Percentiles rank a stretch among this genome's conserved stretches.
Conservation (phyloP, 169 alveolate genomes). For the Plasmodium gonderi region DNA sequence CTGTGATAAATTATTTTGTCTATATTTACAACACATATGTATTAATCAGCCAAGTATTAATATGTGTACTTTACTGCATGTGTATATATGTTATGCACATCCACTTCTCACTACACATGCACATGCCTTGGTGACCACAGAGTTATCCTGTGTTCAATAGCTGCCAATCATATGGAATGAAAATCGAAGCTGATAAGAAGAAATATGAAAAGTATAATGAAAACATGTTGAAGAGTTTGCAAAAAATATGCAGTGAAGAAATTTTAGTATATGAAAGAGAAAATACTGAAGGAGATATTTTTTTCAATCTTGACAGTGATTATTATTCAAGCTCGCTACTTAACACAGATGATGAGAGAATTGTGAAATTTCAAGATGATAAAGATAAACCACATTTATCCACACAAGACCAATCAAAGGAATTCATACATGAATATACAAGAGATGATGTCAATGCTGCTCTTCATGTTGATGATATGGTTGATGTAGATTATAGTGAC, state of each 20-base stretch:
- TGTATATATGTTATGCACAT: not conserved
- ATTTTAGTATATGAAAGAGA: constrained; percentile 24
- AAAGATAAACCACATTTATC: not conserved
- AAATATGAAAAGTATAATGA: constrained; percentile 37
- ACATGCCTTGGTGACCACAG: not conserved
- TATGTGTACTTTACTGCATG: not conserved
- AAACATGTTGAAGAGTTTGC: constrained; percentile 7
- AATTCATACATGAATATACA: not conserved
- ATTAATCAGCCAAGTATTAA: too few relatives aligned
- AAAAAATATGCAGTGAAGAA: constrained; percentile 18
- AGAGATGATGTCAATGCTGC: not conserved
- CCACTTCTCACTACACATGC: not conserved
- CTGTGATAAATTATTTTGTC: too few relatives aligned
- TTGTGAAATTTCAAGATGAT: not conserved
- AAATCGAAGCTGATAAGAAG: constrained; percentile 71
- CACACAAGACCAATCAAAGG: not conserved
- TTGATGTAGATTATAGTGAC: not conserved
- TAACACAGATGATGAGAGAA: constrained; percentile 47
- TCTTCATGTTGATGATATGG: not conserved
- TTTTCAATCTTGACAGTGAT: constrained; percentile 65
- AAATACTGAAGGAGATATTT: constrained; percentile 23
- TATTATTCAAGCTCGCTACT: constrained; percentile 55
- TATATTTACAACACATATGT: too few relatives aligned
- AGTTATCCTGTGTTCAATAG: constrained; percentile 46
- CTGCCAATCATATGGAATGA: constrained; percentile 73